Percentiles rank a stretch among this genome's conserved stretches.
These are phyloP conservation scores for Iris macrosiphon DNA, from an alignment of 106 monocot species.

Conservation along the genomic window DNA sequence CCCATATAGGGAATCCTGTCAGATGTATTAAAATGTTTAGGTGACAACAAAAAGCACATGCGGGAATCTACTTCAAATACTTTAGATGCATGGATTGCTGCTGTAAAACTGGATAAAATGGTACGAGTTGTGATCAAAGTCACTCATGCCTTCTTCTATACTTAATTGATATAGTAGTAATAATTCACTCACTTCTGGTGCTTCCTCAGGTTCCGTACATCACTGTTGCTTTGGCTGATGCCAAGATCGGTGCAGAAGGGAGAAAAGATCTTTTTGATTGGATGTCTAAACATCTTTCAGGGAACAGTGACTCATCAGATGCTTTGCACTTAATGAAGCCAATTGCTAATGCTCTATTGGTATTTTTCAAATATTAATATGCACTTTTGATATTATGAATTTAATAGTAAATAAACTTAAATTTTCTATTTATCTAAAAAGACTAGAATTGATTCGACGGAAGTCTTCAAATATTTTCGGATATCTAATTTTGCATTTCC, in stretches of 20 bases:
- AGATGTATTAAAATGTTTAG: slow-evolving; percentile 92
- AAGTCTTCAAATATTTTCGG: no score
- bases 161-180: not conserved
- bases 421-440: no score
- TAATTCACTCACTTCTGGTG: no score
- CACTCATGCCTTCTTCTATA: not conserved
- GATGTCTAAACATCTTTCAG: slow-evolving; percentile 75
- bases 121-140: slow-evolving; percentile 18
- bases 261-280: slow-evolving; percentile 99
- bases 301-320: slow-evolving; percentile 63
- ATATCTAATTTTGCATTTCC: no score
- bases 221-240: slow-evolving; percentile 59
- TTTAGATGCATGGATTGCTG: slow-evolving; percentile 83
- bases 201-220: slow-evolving; percentile 74
- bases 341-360: slow-evolving; percentile 66
- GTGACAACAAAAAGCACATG: slow-evolving; percentile 99
- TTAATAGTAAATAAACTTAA: no score
- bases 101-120: slow-evolving; percentile 94
- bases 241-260: slow-evolving; percentile 86
- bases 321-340: slow-evolving; percentile 78
- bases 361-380: slow-evolving; percentile 16
- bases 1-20: slow-evolving; percentile 60
- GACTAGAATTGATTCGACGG: no score
- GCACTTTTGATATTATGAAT: no score
- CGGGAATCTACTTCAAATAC: slow-evolving; percentile 79